phyloP scores from a whole-genome alignment of 768 basidiomycete genomes.

The Leccinum boreale region DNA sequence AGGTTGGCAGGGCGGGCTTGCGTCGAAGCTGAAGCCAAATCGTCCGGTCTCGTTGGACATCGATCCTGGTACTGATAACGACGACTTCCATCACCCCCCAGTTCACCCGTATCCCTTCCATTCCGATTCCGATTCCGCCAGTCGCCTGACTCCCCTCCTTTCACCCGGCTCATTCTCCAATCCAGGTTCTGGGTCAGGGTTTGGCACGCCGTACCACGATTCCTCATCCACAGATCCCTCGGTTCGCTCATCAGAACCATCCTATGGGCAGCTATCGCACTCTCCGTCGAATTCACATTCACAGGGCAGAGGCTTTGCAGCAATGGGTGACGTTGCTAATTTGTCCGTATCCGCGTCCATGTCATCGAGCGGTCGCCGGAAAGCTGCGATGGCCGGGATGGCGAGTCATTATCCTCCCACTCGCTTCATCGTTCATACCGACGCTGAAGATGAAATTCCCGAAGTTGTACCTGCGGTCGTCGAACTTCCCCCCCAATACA shows the following conservation, averaged over 20 bases:
- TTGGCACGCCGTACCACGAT: constrained; percentile 1
- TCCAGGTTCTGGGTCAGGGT: not conserved
- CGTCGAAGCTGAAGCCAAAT: constrained; percentile 26
- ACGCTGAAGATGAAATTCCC: constrained; percentile 55
- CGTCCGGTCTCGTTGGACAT: constrained; percentile 40
- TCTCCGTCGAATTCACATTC: constrained; percentile 25
- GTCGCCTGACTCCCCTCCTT: constrained; percentile 13
- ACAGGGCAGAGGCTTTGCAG: constrained; percentile 16
- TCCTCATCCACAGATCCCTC: constrained; percentile 9
- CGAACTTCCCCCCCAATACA: constrained; percentile 76
- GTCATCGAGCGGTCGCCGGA: constrained; percentile 44
- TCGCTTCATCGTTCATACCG: constrained; percentile 66
- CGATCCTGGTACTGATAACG: constrained; percentile 16
- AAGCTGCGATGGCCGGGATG: constrained; percentile 53
- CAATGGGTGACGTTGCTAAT: constrained; percentile 17
- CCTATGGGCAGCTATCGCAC: constrained; percentile 7
- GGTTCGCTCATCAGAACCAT: constrained; percentile 3
- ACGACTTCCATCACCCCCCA: constrained; percentile 32
- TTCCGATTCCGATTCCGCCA: constrained; percentile 18
- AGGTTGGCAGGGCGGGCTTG: constrained; percentile 29
- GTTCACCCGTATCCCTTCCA: constrained; percentile 34
- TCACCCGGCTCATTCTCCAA: not conserved
- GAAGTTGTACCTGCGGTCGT: constrained; percentile 51
- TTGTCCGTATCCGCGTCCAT: constrained; percentile 27
- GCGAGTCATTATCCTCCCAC: constrained; percentile 39